Base-by-base conservation (phyloP, 768 basidiomycete genomes). In the Neoboletus brunneissimus region DNA sequence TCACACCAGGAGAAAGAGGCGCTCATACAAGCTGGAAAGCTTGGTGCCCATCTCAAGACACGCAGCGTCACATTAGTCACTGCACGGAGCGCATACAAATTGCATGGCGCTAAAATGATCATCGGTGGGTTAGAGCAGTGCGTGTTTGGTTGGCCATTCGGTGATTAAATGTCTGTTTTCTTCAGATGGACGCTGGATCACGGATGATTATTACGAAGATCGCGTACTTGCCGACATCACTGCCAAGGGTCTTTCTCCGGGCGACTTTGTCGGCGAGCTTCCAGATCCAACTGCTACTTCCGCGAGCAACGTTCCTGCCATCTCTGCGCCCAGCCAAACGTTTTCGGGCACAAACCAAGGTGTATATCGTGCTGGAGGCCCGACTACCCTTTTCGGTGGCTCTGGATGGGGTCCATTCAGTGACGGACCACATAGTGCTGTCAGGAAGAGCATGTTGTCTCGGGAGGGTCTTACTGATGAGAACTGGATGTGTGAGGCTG, bases 161-260 rank as follows among this genome's bases (percentile, higher is more conserved):
- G 31, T 16, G 37, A 16, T 29, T n/a, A 22, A 22, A n/a, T 44
- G 34, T 10, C 42, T 8, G 11, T 37, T 54, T 12, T 15, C 41
- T 58, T 20, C 54, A 97, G 95, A 94, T 54, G 97, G 96, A 1
- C 79, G 83, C 67, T 96, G 94, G 89, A 87, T 98, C 1, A 82
- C 83, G 8, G 97, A 98, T 67, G 97, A 98, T 74, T 99, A 99
- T 70, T 93, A 92, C 73, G 97, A 99, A 72, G 89, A 88, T 40
- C 89, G 89, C 54, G 82, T 83, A 0, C 79, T 86, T 1, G 84
- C 81, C 57, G 89, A 92, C 44, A 89, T 91, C 64, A 81, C 85
- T 4, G 83, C 83, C n/a, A 84, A 86, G 34, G 95, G 94, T 7
- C 79, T 92, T 62, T 87, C 88, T 60, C 81, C 95, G 0, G 89